phyloP scores from a whole-genome alignment of 495 filamentous ascomycete species.

The Penicillium canescens region DNA sequence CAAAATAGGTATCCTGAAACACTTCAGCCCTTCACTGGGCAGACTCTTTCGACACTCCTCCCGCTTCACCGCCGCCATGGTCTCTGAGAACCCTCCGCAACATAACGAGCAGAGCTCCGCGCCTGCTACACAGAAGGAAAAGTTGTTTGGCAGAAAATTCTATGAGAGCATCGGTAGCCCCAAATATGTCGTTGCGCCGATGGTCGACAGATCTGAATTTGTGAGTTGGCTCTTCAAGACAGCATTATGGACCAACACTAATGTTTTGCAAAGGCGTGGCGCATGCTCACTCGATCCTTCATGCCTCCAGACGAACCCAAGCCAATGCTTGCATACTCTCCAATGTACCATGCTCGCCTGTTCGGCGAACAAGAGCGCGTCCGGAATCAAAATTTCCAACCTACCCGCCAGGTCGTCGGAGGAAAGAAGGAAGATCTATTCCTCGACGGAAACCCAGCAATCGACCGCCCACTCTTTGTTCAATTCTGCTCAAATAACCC shows the following conservation, averaged over 20 bases:
- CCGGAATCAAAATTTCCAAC: conserved; percentile 75
- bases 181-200: conserved; percentile 87
- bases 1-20: conserved; percentile 38
- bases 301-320: conserved; percentile 61
- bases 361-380: conserved; percentile 75
- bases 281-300: conserved; percentile 90
- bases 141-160: conserved; percentile 82
- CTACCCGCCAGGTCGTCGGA: conserved; percentile 49
- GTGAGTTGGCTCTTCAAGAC: conserved; percentile 51
- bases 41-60: conserved; percentile 10
- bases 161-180: conserved; percentile 92
- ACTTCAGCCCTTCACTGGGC: conserved; percentile 33
- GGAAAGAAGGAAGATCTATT: conserved; percentile 40
- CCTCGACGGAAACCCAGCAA: conserved; percentile 80
- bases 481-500: conserved; percentile 97
- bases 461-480: conserved; percentile 88
- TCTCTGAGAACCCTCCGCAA: conserved; percentile 22
- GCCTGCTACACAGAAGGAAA: conserved; percentile 36
- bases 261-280: conserved; percentile 71
- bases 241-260: conserved; percentile 16
- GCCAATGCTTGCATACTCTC: conserved; percentile 77
- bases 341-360: conserved; percentile 91
- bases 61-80: conserved; percentile 28
- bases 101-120: conserved; percentile 15
- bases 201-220: conserved; percentile 98